Evolutionary conservation across 768 basidiomycete genomes (phyloP).

Genomic region (Boletus rubropictus): DNA sequence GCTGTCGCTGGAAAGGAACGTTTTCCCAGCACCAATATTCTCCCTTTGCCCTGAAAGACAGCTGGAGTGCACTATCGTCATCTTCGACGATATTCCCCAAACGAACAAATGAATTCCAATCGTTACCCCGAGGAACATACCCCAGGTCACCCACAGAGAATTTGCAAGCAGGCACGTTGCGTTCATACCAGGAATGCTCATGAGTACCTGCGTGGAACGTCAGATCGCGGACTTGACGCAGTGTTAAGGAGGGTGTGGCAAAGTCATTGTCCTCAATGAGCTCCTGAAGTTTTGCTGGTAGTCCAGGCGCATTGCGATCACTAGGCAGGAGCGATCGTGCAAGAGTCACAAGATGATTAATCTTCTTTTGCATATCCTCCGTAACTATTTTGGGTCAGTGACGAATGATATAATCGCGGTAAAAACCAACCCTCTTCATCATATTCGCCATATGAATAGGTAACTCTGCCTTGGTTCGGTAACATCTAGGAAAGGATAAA

Average conservation of each 20-base stretch:
- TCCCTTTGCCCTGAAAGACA: constrained; percentile 24
- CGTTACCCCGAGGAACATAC: constrained; percentile 34
- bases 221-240: constrained; percentile 36
- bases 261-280: constrained; percentile 32
- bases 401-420: neutral
- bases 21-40: constrained; percentile 37
- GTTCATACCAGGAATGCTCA: constrained; percentile 38
- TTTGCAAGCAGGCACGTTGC: constrained; percentile 35
- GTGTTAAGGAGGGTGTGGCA: constrained; percentile 24
- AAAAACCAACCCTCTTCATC: constrained; percentile 21
- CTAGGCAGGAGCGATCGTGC: constrained; percentile 36
- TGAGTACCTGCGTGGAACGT: constrained; percentile 33
- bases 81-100: constrained; percentile 37
- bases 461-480: constrained; percentile 34
- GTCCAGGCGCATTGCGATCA: constrained; percentile 26
- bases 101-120: constrained; percentile 36
- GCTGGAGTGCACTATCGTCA: constrained; percentile 18
- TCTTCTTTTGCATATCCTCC: constrained; percentile 33
- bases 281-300: constrained; percentile 29
- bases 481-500: constrained; percentile 32
- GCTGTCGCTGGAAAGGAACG: constrained; percentile 23
- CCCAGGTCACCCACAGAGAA: constrained; percentile 43
- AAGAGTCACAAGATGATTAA: constrained; percentile 39
- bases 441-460: constrained; percentile 21
- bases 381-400: constrained; percentile 19